A percentile compares a stretch with the other conserved stretches of the same genome.
Conservation (phyloP, 1,284 basidiomycete genomes). For the Nidula niveotomentosa region DNA sequence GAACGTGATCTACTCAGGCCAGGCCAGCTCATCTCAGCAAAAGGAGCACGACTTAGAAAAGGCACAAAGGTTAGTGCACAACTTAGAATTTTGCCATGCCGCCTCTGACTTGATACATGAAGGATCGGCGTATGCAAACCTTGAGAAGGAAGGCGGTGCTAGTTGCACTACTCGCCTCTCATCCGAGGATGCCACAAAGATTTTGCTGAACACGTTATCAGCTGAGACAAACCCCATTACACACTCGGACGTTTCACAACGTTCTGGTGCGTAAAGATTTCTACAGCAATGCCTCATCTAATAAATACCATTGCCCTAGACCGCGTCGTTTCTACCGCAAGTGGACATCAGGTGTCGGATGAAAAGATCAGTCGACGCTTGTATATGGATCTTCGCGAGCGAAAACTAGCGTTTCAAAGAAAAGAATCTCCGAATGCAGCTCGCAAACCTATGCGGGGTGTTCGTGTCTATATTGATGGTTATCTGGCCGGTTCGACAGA, state of each 20-base stretch:
- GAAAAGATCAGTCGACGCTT: constrained; percentile 34
- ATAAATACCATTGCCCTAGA: constrained; percentile 33
- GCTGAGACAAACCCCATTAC: constrained; percentile 71
- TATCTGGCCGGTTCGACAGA: constrained; percentile 70
- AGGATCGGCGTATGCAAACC: too few relatives aligned
- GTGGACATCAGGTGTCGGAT: constrained; percentile 70
- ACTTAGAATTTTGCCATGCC: too few relatives aligned
- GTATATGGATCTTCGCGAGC: constrained; percentile 44
- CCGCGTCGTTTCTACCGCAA: constrained; percentile 54
- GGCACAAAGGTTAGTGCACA: too few relatives aligned
- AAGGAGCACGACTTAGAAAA: too few relatives aligned
- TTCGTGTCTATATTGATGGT: constrained; percentile 63
- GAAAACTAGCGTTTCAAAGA: constrained; percentile 52
- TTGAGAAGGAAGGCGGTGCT: too few relatives aligned
- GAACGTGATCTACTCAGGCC: too few relatives aligned
- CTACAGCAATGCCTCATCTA: too few relatives aligned
- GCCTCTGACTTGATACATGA: too few relatives aligned
- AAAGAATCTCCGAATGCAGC: constrained; percentile 16
- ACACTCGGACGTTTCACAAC: constrained; percentile 59
- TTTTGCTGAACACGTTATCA: constrained; percentile 54
- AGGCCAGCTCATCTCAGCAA: too few relatives aligned
- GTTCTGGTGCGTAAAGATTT: constrained; percentile 43
- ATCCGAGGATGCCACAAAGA: constrained; percentile 32
- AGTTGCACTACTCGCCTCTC: too few relatives aligned
- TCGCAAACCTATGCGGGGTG: constrained; percentile 38